Conservation (phyloP, 306 rosid genomes). For the Alnus rubra region DNA sequence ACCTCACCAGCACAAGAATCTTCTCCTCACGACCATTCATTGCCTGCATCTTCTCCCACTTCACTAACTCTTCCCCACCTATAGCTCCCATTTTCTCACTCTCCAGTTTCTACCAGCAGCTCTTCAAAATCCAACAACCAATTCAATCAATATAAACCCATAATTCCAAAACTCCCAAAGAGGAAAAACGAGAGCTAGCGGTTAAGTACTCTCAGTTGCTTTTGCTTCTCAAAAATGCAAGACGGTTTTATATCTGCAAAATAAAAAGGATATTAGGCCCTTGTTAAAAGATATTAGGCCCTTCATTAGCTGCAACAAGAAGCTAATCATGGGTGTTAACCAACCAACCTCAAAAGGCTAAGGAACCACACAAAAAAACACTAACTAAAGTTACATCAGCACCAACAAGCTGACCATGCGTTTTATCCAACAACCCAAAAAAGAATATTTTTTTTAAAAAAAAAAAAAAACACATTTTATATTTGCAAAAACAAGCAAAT, state of each 20-base stretch:
- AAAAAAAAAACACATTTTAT: constrained; percentile 4
- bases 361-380: constrained; percentile 21
- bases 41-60: constrained; percentile 90
- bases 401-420: constrained; percentile 46
- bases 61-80: constrained; percentile 70
- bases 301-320: constrained; percentile 37
- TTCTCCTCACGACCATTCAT: constrained; percentile 75
- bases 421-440: constrained; percentile 48
- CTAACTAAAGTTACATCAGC: constrained; percentile 36
- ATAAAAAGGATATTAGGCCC: constrained; percentile 34
- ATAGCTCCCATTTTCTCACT: constrained; percentile 78
- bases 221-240: constrained; percentile 44
- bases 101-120: constrained; percentile 24
- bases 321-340: constrained; percentile 39
- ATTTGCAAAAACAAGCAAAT: constrained; percentile 20
- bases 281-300: constrained; percentile 32
- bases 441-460: neutral
- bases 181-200: constrained; percentile 21
- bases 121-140: constrained; percentile 34
- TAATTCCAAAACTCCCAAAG: constrained; percentile 32
- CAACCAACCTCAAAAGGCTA: constrained; percentile 34
- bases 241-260: constrained; percentile 32
- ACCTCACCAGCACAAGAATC: constrained; percentile 85
- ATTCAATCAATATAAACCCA: constrained; percentile 36
- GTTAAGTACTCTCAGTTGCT: constrained; percentile 18